These are phyloP conservation scores for Ceratobasidium sp. DNA, from an alignment of 1,284 basidiomycete genomes.

Conservation along the genomic window DNA sequence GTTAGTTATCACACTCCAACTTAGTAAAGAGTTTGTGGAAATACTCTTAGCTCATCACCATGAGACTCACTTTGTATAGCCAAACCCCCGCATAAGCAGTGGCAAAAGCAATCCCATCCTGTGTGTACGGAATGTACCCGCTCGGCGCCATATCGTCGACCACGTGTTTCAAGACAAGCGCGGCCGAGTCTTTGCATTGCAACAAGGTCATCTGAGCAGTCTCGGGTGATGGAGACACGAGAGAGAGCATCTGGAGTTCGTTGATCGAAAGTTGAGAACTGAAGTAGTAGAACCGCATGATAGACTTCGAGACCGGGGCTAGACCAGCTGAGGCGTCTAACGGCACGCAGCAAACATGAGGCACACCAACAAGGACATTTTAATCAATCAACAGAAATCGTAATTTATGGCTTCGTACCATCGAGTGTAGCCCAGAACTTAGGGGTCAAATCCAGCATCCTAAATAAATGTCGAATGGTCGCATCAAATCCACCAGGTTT, in stretches of 20 bases:
- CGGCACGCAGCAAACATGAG: no score
- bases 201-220: background rate
- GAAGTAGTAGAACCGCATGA: constrained; percentile 44
- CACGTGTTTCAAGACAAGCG: constrained; percentile 28
- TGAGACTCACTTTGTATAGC: constrained; percentile 42
- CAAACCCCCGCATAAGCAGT: constrained; percentile 43
- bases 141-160: constrained; percentile 35
- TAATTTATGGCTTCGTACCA: background rate
- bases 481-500: constrained; percentile 38
- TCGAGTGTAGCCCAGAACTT: constrained; percentile 40
- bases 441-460: constrained; percentile 27
- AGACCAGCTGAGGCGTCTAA: constrained; percentile 37
- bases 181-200: constrained; percentile 38
- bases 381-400: no score
- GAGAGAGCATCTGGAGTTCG: constrained; percentile 41
- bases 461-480: constrained; percentile 30
- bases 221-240: constrained; percentile 12
- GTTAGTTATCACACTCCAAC: background rate
- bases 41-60: no score
- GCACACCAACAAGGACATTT: no score
- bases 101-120: constrained; percentile 39
- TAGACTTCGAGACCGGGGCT: constrained; percentile 36
- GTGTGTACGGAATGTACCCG: constrained; percentile 37
- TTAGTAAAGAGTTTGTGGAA: no score
- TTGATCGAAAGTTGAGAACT: constrained; percentile 29